These are phyloP conservation scores for Keithomyces neogunnii DNA, from an alignment of 2,329 filamentous ascomycete species.

Conservation along the genomic window DNA sequence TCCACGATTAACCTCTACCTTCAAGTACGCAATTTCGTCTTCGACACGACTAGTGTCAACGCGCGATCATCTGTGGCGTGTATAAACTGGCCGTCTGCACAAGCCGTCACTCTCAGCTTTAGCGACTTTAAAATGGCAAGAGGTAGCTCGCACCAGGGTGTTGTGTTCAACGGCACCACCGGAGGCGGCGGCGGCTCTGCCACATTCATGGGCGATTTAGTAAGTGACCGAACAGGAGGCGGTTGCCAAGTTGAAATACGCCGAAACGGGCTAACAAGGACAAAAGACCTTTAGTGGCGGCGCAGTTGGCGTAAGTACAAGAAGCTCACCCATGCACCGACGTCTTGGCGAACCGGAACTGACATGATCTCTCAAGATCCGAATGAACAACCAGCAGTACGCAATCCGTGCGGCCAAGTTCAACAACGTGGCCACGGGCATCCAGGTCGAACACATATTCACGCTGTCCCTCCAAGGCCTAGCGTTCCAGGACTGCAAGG, in stretches of 20 bases:
- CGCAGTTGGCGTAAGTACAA: slow-evolving; percentile 4
- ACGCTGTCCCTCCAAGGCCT: slow-evolving; percentile 8
- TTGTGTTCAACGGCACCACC: slow-evolving; percentile 9
- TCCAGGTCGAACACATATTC: slow-evolving; percentile 8
- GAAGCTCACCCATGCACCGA: not conserved
- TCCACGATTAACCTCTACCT: slow-evolving; percentile 10
- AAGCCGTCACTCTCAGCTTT: slow-evolving; percentile 9
- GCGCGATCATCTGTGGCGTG: slow-evolving; percentile 6
- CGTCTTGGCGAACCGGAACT: too few species aligned
- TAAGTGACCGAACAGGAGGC: not conserved
- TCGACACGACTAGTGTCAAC: slow-evolving; percentile 7
- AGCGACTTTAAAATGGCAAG: slow-evolving; percentile 8
- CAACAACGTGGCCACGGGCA: slow-evolving; percentile 9
- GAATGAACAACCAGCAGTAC: slow-evolving; percentile 10
- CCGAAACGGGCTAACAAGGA: not conserved
- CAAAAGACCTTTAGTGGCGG: slow-evolving; percentile 4
- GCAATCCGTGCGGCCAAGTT: slow-evolving; percentile 8
- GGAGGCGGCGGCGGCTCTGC: slow-evolving; percentile 9
- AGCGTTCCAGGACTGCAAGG: slow-evolving; percentile 7
- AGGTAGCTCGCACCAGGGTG: slow-evolving; percentile 8
- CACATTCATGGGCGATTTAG: slow-evolving; percentile 9
- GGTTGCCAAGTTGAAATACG: not conserved
- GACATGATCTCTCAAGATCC: slow-evolving; percentile 1
- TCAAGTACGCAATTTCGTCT: slow-evolving; percentile 10
- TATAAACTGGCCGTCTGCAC: slow-evolving; percentile 10